phyloP scores from a whole-genome alignment of 345 rosid species.

The Populus simonii region DNA sequence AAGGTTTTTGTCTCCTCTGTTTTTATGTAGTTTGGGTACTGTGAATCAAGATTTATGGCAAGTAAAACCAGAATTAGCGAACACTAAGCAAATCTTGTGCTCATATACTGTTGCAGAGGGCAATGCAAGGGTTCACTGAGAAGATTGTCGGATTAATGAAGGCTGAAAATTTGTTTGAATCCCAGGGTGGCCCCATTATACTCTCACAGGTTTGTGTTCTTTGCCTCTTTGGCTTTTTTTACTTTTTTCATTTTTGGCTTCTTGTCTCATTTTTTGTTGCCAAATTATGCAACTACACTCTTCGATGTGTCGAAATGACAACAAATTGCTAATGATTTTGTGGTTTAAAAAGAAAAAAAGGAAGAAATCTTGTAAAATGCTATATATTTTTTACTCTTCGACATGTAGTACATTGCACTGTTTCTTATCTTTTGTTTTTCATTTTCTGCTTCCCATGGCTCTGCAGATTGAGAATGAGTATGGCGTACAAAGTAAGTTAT shows the following conservation, averaged over 20 bases:
- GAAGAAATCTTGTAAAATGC: not conserved
- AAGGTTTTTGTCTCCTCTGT: slow-evolving; percentile 49
- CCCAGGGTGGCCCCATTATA: slow-evolving; percentile 97
- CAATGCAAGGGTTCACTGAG: slow-evolving; percentile 91
- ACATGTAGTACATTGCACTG: too few relatives aligned
- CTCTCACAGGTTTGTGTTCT: slow-evolving; percentile 75
- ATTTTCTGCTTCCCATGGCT: not conserved
- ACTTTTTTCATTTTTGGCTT: not conserved
- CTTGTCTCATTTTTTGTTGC: not conserved
- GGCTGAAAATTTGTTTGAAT: slow-evolving; percentile 87
- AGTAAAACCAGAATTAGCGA: slow-evolving; percentile 2
- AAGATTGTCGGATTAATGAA: slow-evolving; percentile 94
- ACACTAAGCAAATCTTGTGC: slow-evolving; percentile 4
- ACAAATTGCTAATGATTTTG: not conserved
- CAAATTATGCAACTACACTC: not conserved
- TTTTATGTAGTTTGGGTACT: not conserved
- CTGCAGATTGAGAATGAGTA: slow-evolving; percentile 97
- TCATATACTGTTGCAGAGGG: slow-evolving; percentile 54
- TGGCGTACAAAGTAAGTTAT: slow-evolving; percentile 74
- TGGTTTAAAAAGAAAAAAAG: not conserved
- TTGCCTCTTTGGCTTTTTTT: not conserved
- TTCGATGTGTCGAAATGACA: not conserved
- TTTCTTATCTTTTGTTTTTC: not conserved
- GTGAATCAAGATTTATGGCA: not conserved
- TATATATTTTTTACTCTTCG: not conserved